Base-by-base conservation (phyloP, 2,329 filamentous ascomycete species). In the Dothideomycetes sp. region DNA sequence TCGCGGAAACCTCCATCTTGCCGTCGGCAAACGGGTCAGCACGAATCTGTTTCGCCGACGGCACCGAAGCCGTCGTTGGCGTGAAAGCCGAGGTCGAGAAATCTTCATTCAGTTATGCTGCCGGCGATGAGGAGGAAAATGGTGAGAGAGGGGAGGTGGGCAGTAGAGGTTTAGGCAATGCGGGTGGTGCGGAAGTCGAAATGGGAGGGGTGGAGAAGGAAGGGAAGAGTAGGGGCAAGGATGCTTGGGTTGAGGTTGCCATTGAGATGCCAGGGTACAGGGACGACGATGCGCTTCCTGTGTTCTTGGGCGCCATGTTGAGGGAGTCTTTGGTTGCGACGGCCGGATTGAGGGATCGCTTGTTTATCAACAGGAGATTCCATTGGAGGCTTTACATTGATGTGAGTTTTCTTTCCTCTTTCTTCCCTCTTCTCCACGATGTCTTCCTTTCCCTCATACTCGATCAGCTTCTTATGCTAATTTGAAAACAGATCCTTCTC, bases 351-450 rank as follows among this genome's bases (percentile, higher is more conserved):
- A 73, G 70, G 48, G 78, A 76, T 60, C 76, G 80, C 54, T 63
- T 98, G 56, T 82, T 80, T 62, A 95, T 98, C 60, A 96, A 95
- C 65, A 67, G 71, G 45, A 75, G 88, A 31, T 98, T 89, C 70
- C 89, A 96, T 69, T 98, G 91, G 91, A 85, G 88, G 64, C 62
- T 98, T 43, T 96, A 89, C 64, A 74, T 98, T 48, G 91, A 98
- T 64, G 88, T 95, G 62, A 56, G 84, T 71, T 28, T 43, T 19
- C 41, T 42, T 36, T 22, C 35, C 18, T 10, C 8, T 2, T 15
- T 24, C 18, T 23, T 11, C 19, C 11, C 8, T 13, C 5, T n/a
- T 30, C 8, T 13, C 11, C n/a, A 30, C 13, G 22, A n/a, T n/a
- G n/a, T n/a, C n/a, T n/a, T n/a, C n/a, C n/a, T n/a, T n/a, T n/a